Evolutionary conservation across 305 asterid species (phyloP), one percentile per base, ranked within the genome.

Genomic region (Fraxinus latifolia): DNA sequence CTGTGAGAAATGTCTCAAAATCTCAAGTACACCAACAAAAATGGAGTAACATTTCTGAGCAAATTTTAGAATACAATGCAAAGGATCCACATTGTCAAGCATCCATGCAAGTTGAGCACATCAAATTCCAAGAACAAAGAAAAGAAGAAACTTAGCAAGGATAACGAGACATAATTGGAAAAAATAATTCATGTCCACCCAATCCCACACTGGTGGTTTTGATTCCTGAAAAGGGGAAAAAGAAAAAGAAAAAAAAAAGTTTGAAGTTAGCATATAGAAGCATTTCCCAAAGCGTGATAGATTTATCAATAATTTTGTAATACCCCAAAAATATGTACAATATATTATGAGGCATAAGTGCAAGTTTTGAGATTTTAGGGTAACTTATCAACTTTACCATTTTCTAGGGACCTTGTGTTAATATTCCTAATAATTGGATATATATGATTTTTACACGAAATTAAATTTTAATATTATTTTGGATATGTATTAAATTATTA

Each of bases 1-100:
- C 70, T 77, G 79, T 32, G 78, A 81, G 36, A 75, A 77, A 55
- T 67, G 87, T 86, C 87, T 86, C 80, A 89, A 84, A 86, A 81
- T 78, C 44, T 67, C 44, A 81, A 88, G 68, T 34, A 89, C 44
- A 36, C 89, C 89, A 79, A 83, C 81, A 80, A 88, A 86, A 77
- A 83, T 25, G 42, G 76, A 70, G 80, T 12, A 39, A 70, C 42
- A 42, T 36, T 73, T 79, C 77, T 37, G 29, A 76, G 83, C 83
- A 84, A 81, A 75, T 74, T 77, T 81, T 77, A 83, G 58, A 77
- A 83, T 53, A 74, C 72, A 47, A 76, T 39, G 78, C 78, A 70
- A 84, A 81, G 82, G 84, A 82, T 87, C 90, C 79, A 65, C 89
- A 87, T 77, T 82, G 73, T 83, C 87, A 80, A 84, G 81, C 91